phyloP scores from a whole-genome alignment of 2,329 filamentous ascomycete genomes.

The Stemphylium vesicarium region DNA sequence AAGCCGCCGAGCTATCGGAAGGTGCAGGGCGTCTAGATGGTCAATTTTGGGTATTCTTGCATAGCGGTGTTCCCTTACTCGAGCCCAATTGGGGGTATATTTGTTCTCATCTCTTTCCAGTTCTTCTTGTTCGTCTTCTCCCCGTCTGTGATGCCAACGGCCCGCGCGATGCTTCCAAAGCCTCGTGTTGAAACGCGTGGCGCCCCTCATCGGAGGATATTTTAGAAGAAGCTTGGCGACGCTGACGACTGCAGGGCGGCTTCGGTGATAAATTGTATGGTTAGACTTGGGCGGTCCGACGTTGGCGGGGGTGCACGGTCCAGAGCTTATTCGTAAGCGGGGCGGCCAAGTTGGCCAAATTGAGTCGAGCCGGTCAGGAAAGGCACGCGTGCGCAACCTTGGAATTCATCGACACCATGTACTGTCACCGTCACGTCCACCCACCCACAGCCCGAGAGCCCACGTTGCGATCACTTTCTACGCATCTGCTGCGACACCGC shows the following conservation, averaged over 20 bases:
- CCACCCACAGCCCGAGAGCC: not conserved
- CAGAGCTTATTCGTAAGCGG: constrained; percentile 1
- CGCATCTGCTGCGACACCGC: not conserved
- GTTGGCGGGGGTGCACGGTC: constrained; percentile 1
- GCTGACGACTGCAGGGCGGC: too few relatives aligned
- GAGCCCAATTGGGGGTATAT: not conserved
- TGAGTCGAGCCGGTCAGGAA: not conserved
- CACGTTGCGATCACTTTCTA: not conserved
- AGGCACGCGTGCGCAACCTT: not conserved
- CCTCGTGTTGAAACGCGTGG: not conserved
- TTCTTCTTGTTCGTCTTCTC: not conserved
- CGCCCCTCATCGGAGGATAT: too few relatives aligned
- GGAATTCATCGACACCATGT: not conserved
- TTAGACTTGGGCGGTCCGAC: not conserved
- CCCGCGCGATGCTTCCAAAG: too few relatives aligned
- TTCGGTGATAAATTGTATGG: too few relatives aligned
- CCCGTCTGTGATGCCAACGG: not conserved
- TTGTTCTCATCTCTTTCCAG: not conserved
- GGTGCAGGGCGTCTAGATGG: constrained; percentile 75
- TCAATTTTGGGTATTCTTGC: constrained; percentile 11
- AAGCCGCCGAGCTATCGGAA: constrained; percentile 95
- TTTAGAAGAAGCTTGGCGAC: too few relatives aligned
- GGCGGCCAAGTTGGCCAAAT: constrained; percentile 1
- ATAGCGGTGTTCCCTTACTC: not conserved
- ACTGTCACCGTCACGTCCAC: not conserved